Percentiles rank a stretch among this genome's conserved stretches.
Evolutionary conservation across 2,329 filamentous ascomycete species (phyloP).

Genomic region (Aspergillus sp.): DNA sequence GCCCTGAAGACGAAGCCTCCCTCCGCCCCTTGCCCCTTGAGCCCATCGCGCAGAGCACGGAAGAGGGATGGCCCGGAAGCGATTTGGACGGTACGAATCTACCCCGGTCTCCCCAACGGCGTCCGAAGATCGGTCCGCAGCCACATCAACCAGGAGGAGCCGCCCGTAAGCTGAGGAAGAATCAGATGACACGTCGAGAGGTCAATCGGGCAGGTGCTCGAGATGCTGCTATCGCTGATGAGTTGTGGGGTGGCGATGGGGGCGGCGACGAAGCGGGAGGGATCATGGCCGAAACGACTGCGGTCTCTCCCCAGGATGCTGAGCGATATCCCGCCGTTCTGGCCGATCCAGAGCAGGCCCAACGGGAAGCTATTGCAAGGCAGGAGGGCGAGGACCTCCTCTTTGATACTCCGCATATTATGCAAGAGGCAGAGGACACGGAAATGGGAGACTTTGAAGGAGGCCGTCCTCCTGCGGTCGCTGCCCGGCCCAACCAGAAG

Average conservation of each 20-base stretch:
- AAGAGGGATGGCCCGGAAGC: neutral
- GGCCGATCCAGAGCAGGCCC: conserved; percentile 4
- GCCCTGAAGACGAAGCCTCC: neutral
- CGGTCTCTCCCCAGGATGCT: conserved; percentile 1
- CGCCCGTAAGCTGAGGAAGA: conserved; percentile 3
- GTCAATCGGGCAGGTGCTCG: conserved; percentile 5
- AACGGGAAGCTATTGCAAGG: conserved; percentile 4
- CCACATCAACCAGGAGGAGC: neutral
- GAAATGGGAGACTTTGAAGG: conserved; percentile 3
- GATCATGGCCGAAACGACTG: neutral
- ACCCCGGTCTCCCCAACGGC: neutral
- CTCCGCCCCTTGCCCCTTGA: neutral
- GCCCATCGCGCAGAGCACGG: neutral
- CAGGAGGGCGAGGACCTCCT: conserved; percentile 3
- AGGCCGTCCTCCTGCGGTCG: neutral
- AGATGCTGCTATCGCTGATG: conserved; percentile 7
- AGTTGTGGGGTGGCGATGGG: conserved; percentile 3
- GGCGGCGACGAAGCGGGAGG: neutral
- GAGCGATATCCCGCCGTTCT: conserved; percentile 4
- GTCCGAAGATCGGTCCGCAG: conserved; percentile 1
- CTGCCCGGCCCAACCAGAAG: conserved; percentile 1
- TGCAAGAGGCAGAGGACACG: conserved; percentile 1
- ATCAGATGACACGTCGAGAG: conserved; percentile 1
- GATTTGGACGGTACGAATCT: neutral
- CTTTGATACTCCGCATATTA: conserved; percentile 2